Evolutionary conservation across 2,329 filamentous ascomycete species (phyloP).

Genomic region (Botrytis byssoidea): DNA sequence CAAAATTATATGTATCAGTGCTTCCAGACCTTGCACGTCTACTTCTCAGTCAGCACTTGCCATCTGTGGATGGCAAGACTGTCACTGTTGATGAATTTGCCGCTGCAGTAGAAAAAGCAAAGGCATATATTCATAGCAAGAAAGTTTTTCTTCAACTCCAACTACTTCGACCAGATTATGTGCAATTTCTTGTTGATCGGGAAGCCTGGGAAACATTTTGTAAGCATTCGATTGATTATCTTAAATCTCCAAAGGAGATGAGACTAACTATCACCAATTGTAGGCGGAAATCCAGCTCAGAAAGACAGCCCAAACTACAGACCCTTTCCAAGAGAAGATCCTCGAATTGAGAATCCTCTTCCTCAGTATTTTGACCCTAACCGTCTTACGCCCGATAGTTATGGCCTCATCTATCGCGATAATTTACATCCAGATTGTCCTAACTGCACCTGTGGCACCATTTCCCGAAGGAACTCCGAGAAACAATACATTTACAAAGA

Average conservation of each 20-base stretch:
- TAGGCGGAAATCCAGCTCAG: neutral
- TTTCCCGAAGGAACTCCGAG: neutral
- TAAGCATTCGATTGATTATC: neutral
- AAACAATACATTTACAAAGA: neutral
- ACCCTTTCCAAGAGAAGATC: neutral
- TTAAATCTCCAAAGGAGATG: rapidly evolving
- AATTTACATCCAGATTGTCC: neutral
- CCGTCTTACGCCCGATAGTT: neutral
- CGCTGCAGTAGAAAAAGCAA: neutral
- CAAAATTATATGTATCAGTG: neutral
- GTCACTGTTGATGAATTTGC: neutral
- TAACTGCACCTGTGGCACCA: neutral
- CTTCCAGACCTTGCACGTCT: neutral
- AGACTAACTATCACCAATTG: neutral
- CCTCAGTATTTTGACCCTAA: neutral
- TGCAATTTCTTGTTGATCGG: neutral
- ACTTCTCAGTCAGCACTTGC: neutral
- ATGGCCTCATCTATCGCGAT: neutral
- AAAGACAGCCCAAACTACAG: neutral
- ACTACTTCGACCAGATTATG: neutral
- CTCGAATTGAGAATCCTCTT: neutral
- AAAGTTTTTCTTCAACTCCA: neutral
- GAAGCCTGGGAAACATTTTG: neutral
- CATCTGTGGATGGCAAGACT: neutral
- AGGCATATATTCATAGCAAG: neutral